A percentile compares a stretch with the other conserved stretches of the same genome.
Conservation (phyloP, 108 stramenopile genomes). For the Nannochloropsis oceanica region DNA sequence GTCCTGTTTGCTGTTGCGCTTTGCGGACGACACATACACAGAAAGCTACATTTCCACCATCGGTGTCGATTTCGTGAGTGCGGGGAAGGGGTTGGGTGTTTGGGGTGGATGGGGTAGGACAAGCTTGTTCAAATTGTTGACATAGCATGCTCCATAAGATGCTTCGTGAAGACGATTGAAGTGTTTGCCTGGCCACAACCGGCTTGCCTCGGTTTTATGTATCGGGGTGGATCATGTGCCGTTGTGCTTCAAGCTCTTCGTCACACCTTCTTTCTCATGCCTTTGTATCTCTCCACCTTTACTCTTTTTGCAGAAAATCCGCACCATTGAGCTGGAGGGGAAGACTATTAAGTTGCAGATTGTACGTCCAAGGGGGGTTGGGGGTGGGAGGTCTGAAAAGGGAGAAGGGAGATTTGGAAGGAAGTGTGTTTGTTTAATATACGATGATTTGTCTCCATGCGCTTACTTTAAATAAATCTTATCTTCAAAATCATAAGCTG, state of each 20-base stretch:
- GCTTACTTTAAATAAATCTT: too few species aligned
- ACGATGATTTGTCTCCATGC: too few species aligned
- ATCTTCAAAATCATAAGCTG: too few species aligned
- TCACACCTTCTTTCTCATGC: neutral
- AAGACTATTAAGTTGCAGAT: conserved; percentile 97
- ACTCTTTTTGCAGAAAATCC: conserved; percentile 56
- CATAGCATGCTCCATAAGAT: neutral
- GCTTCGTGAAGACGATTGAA: too few species aligned
- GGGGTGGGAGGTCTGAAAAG: too few species aligned
- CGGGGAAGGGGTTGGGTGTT: neutral
- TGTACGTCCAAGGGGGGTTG: conserved; percentile 6
- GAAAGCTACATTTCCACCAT: conserved; percentile 97
- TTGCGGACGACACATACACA: conserved; percentile 94
- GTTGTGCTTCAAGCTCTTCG: neutral
- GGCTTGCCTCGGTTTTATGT: neutral
- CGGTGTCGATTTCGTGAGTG: conserved; percentile 94
- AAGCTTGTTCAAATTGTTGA: neutral
- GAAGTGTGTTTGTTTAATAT: too few species aligned
- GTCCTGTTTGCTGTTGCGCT: conserved; percentile 72
- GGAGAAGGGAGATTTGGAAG: too few species aligned
- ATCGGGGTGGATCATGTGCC: neutral
- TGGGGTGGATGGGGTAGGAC: neutral
- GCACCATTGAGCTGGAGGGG: conserved; percentile 92
- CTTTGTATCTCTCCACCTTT: neutral
- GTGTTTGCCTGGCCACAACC: neutral